Evolutionary conservation across 441 rosid genomes (phyloP), one percentile per base, ranked within the genome.

Genomic region (Francoa sonchifolia): DNA sequence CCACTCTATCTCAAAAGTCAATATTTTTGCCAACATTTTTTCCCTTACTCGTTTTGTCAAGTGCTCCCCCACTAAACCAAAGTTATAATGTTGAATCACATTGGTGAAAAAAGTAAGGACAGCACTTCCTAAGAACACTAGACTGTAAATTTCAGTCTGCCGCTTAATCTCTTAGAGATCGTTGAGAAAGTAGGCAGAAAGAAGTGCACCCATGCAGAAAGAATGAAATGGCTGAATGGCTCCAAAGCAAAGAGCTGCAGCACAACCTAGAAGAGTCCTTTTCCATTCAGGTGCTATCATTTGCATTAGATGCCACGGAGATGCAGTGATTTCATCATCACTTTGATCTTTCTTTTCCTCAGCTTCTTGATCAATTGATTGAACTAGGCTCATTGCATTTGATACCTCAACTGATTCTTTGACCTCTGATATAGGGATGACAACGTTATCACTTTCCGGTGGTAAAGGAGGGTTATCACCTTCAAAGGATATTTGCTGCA

Each of bases 71-170:
- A 62, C 47, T 17, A 50, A 33, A 1, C 54, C 59, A 5, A 52
- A 55, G 55, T 33, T 22, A 41, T 59, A 63, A 50, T 52, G 56
- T 39, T 62, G 61, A 30, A 55, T 34, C 30, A 55, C 20, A 29
- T 52, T 58, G 12, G 39, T 34, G 19, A 59, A 11, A 8, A 59
- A 28, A 18, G 48, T 5, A 8, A 36, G 33, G 27, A 63, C 33
- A 6, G 57, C 49, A 0, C 48, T 30, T 1, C 20, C 54, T 14
- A 46, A n/a, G 51, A 63, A 52, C 3, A 35, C 32, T 9, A 48
- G 40, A 44, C 50, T 33, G 33, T 37, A 66, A 1, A 20, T 36
- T 19, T 39, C 33, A 10, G 57, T 57, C 19, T 48, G 42, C 3
- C 22, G 38, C 12, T 30, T 45, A 6, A 42, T 33, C 48, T 48